A percentile compares a stretch with the other conserved stretches of the same genome.
These are phyloP conservation scores for Jaapia argillacea DNA, from an alignment of 768 basidiomycete species.

Conservation along the genomic window DNA sequence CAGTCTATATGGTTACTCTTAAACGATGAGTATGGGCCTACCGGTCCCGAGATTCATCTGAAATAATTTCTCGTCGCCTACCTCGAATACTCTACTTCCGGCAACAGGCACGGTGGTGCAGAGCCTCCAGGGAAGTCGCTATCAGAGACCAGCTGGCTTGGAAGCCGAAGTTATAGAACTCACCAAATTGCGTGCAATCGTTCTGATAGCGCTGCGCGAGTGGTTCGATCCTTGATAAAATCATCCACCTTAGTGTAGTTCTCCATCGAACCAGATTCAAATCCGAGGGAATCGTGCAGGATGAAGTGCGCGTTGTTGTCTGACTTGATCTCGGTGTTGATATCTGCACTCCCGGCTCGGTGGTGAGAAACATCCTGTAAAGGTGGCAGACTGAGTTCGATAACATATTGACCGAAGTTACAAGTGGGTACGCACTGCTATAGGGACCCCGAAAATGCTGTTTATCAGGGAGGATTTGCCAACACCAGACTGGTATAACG, in stretches of 20 bases:
- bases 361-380: background rate
- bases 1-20: background rate
- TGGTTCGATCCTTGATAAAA: background rate
- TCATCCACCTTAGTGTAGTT: background rate
- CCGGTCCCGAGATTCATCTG: background rate
- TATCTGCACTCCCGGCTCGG: conserved; percentile 1
- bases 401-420: background rate
- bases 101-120: background rate
- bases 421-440: background rate
- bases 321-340: background rate
- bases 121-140: too few species aligned
- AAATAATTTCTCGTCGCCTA: background rate
- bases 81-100: background rate
- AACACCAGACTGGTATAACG: conserved; percentile 4
- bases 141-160: background rate
- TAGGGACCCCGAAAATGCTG: conserved; percentile 5
- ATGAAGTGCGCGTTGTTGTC: background rate
- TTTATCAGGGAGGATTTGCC: conserved; percentile 11
- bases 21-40: background rate
- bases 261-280: background rate
- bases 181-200: background rate
- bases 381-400: background rate
- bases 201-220: background rate
- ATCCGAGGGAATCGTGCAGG: background rate
- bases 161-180: background rate